These are phyloP conservation scores for Bacidia rubella DNA, from an alignment of 495 filamentous ascomycete genomes.

Conservation along the genomic window DNA sequence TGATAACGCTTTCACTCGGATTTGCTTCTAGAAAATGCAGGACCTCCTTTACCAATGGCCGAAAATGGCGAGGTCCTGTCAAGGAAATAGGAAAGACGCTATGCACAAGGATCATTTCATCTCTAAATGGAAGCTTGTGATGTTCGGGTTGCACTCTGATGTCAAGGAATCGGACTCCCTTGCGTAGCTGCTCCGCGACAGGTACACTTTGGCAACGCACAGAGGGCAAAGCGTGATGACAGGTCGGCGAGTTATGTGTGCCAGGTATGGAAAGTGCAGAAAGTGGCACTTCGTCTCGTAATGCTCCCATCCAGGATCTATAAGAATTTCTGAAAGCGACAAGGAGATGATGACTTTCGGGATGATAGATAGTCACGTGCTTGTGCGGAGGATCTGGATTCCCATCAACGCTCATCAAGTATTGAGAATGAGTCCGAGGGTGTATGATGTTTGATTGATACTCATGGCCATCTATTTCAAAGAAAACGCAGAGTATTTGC, in stretches of 20 bases:
- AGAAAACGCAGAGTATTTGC: constrained; percentile 47
- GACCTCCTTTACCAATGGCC: constrained; percentile 51
- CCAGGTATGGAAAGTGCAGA: constrained; percentile 83
- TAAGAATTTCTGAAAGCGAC: constrained; percentile 63
- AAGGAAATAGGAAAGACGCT: constrained; percentile 66
- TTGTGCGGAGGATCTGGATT: constrained; percentile 37
- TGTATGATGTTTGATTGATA: constrained; percentile 51
- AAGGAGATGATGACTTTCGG: constrained; percentile 48
- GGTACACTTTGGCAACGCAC: constrained; percentile 85
- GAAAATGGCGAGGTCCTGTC: constrained; percentile 60
- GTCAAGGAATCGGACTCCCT: constrained; percentile 91
- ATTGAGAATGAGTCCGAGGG: constrained; percentile 37
- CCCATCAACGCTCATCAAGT: constrained; percentile 39
- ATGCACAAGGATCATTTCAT: constrained; percentile 56
- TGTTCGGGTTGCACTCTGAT: constrained; percentile 59
- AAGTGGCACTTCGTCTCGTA: constrained; percentile 54
- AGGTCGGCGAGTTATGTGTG: constrained; percentile 88
- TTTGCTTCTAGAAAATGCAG: constrained; percentile 64
- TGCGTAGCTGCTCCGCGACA: constrained; percentile 62
- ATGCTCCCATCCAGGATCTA: constrained; percentile 64
- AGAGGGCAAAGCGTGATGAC: constrained; percentile 69
- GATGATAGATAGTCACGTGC: constrained; percentile 63
- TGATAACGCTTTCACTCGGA: constrained; percentile 68
- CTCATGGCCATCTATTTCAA: constrained; percentile 44
- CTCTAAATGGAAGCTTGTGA: constrained; percentile 35